These are phyloP conservation scores for Backusella liffmaniae DNA, from an alignment of 192 early-diverging fungal species.

Conservation along the genomic window DNA sequence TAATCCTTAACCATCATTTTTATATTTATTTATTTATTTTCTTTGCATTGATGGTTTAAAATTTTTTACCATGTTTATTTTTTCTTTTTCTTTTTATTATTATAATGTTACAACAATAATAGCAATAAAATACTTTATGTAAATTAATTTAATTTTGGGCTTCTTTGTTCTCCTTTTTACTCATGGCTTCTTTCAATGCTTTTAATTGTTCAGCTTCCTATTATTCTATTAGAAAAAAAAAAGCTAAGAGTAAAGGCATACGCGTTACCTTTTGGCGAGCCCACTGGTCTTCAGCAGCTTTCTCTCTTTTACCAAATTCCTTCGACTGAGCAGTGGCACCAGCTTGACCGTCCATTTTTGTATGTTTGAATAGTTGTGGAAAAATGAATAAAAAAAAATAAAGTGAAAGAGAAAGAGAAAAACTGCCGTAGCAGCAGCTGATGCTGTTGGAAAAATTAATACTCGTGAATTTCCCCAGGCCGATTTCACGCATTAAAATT, in stretches of 20 bases:
- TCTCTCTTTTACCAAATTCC: conserved; percentile 6
- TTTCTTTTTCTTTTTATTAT: background rate
- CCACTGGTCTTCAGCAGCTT: conserved; percentile 20
- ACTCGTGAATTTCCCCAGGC: background rate
- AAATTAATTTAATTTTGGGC: conserved; percentile 1
- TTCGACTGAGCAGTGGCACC: conserved; percentile 2
- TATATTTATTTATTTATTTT: conserved; percentile 3
- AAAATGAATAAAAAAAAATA: background rate
- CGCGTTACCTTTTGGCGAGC: conserved; percentile 12
- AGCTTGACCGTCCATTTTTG: conserved; percentile 4
- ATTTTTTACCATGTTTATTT: conserved; percentile 5
- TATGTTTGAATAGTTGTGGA: background rate
- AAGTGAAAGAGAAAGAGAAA: background rate
- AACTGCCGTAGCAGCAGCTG: background rate
- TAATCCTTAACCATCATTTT: background rate
- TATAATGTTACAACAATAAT: conserved; percentile 8
- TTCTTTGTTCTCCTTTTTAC: conserved; percentile 3
- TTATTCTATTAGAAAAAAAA: background rate
- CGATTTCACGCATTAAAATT: background rate
- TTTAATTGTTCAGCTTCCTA: conserved; percentile 18
- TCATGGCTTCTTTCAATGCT: conserved; percentile 9
- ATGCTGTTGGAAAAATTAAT: background rate
- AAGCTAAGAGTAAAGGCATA: background rate
- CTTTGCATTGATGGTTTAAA: conserved; percentile 5
- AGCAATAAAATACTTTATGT: background rate